Conservation (phyloP, 306 rosid species). For the Medicago arabica region DNA sequence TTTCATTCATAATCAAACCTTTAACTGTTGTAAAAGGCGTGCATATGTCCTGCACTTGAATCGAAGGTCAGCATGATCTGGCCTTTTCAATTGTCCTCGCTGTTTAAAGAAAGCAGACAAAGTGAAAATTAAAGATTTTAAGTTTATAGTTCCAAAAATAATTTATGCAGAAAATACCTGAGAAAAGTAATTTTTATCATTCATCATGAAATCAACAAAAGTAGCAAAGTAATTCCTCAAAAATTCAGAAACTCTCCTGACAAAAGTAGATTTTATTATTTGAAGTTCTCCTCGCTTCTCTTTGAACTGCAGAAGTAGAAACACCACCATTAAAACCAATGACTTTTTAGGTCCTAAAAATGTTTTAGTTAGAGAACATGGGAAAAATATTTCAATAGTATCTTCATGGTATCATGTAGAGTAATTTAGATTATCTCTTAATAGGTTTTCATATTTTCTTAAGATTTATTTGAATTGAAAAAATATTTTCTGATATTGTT, state of each 20-base stretch:
- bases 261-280: constrained; percentile 80
- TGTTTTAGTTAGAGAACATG: constrained; percentile 12
- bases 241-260: constrained; percentile 81
- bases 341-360: constrained; percentile 21
- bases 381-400: constrained; percentile 22
- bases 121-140: constrained; percentile 34
- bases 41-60: constrained; percentile 94
- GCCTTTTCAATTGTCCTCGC: constrained; percentile 98
- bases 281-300: constrained; percentile 92
- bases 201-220: constrained; percentile 88
- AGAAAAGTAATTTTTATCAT: constrained; percentile 88
- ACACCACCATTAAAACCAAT: constrained; percentile 33
- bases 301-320: constrained; percentile 70
- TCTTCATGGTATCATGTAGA: constrained; percentile 9
- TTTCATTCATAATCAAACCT: constrained; percentile 57
- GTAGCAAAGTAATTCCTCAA: constrained; percentile 78
- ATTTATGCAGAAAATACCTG: constrained; percentile 64
- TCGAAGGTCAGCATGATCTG: constrained; percentile 95
- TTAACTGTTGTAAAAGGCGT: constrained; percentile 85
- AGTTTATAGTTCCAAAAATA: constrained; percentile 29
- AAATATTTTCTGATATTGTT: neutral
- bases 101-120: constrained; percentile 51
- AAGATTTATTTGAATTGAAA: neutral
- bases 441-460: constrained; percentile 15
- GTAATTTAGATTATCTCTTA: neutral